Evolutionary conservation across 1,139 yeast genomes (phyloP), one percentile per base, ranked within the genome.

Genomic region (Pneumocystis sp.): DNA sequence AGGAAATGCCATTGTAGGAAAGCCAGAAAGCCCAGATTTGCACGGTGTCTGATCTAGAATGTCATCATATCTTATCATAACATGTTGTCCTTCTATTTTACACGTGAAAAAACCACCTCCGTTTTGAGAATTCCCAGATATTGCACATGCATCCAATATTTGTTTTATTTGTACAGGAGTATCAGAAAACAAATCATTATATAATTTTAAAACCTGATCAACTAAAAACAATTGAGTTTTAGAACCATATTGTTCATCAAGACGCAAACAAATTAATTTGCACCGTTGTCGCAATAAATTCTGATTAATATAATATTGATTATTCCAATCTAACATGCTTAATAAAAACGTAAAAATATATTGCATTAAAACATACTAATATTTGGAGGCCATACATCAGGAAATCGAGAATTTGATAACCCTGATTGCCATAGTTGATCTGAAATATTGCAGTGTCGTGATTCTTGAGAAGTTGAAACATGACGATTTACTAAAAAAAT

Each of bases 61-160:
- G 21, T 50, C 57, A 50, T 50, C 57, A 50, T 50, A 50, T 15
- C 57, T 50, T 50, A 50, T 50, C 57, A 50, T 50, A 50, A 50
- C 31, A 25, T 50, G 57, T 12, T 25, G 57, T 7, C 31, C 31
- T 50, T 50, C 57, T 42, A 42, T 25, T 42, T 40, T 59, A 31
- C 59, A 29, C 21, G 37, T 37, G 40, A 62, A 62, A 31, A 25
- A 35, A 34, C 64, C 64, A n/a, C 64, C 64, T 2, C 64, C 64
- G 21, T 62, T 62, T n/a, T 29, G 40, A 31, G 37, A 31, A 62
- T 42, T 39, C 15, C 64, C 64, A 29, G 64, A 62, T 62, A 44
- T 29, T 8, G 62, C 40, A 62, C 64, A 62, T 12, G 61, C 59
- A 40, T 42, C 61, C 17, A 44, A 40, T 39, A 62, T 37, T 31